Conservation (phyloP, 2,329 filamentous ascomycete species). For the Cephalotrichum gorgonifer region DNA sequence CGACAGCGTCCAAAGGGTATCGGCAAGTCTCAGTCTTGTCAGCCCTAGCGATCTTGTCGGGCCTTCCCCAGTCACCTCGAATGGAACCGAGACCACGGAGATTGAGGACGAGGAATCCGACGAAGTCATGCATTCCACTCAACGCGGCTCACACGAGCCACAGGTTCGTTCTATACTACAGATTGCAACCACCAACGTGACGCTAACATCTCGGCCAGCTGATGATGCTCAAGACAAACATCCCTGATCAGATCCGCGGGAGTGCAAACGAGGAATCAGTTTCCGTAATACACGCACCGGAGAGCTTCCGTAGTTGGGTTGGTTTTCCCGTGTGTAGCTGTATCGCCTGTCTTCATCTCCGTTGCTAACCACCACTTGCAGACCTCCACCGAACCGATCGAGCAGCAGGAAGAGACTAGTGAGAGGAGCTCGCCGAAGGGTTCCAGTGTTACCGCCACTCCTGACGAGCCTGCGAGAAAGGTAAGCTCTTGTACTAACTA, state of each 20-base stretch:
- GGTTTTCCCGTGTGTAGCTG: slow-evolving; percentile 14
- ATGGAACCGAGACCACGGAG: slow-evolving; percentile 72
- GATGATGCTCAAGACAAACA: slow-evolving; percentile 41
- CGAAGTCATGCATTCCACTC: slow-evolving; percentile 33
- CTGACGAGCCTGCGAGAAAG: not conserved
- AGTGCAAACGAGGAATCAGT: slow-evolving; percentile 65
- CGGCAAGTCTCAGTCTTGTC: slow-evolving; percentile 44
- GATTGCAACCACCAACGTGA: slow-evolving; percentile 8
- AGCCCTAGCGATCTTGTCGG: slow-evolving; percentile 63
- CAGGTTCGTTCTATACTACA: slow-evolving; percentile 1
- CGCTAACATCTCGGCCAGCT: slow-evolving; percentile 10
- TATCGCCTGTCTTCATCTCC: not conserved
- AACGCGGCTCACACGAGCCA: not conserved
- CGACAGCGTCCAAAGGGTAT: slow-evolving; percentile 34
- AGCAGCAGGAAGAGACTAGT: slow-evolving; percentile 22
- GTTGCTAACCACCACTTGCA: slow-evolving; percentile 16
- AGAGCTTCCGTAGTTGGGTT: slow-evolving; percentile 75
- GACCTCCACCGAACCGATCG: slow-evolving; percentile 29
- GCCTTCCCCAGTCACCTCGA: slow-evolving; percentile 76
- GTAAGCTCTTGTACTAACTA: not conserved
- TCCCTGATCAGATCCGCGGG: slow-evolving; percentile 47
- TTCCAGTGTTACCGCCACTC: not conserved
- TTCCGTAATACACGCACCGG: slow-evolving; percentile 84
- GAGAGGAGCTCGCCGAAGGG: slow-evolving; percentile 12
- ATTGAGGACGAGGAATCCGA: slow-evolving; percentile 69